Percentiles rank a stretch among this genome's conserved stretches.
These are phyloP conservation scores for Penicillium sp. DNA, from an alignment of 2,329 filamentous ascomycete species.

Conservation along the genomic window DNA sequence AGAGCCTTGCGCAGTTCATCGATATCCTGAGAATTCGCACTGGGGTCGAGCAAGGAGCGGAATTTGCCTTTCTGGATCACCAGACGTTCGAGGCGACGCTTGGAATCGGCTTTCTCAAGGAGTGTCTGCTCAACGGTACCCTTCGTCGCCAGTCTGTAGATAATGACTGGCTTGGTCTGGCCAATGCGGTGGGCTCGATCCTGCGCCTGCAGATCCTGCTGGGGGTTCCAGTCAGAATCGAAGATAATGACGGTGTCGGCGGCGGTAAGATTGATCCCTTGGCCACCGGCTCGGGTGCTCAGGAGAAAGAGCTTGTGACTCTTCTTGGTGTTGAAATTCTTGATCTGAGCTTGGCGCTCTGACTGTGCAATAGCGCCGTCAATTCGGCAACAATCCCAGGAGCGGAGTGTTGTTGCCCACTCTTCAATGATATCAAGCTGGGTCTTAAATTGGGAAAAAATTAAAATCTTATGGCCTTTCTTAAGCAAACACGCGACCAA, in stretches of 20 bases:
- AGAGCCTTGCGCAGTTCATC: slow-evolving; percentile 56
- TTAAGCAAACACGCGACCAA: slow-evolving; percentile 67
- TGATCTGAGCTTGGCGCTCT: slow-evolving; percentile 61
- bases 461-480: slow-evolving; percentile 76
- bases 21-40: slow-evolving; percentile 45
- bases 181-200: slow-evolving; percentile 92
- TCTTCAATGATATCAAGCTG: slow-evolving; percentile 85
- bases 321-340: slow-evolving; percentile 59
- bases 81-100: slow-evolving; percentile 82
- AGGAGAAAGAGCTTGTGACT: slow-evolving; percentile 71
- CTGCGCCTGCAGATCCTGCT: slow-evolving; percentile 92
- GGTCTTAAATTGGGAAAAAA: slow-evolving; percentile 94
- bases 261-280: slow-evolving; percentile 85
- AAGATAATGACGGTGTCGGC: slow-evolving; percentile 91
- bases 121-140: slow-evolving; percentile 85
- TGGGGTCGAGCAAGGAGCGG: slow-evolving; percentile 55
- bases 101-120: slow-evolving; percentile 78
- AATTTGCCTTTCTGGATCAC: slow-evolving; percentile 92
- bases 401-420: slow-evolving; percentile 68
- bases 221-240: slow-evolving; percentile 87
- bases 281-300: slow-evolving; percentile 81
- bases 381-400: slow-evolving; percentile 78
- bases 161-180: slow-evolving; percentile 80
- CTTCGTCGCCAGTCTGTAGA: slow-evolving; percentile 87
- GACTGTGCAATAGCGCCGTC: slow-evolving; percentile 76